These are phyloP conservation scores for Astrothelium subdiscretum DNA, from an alignment of 495 filamentous ascomycete species.

Conservation along the genomic window DNA sequence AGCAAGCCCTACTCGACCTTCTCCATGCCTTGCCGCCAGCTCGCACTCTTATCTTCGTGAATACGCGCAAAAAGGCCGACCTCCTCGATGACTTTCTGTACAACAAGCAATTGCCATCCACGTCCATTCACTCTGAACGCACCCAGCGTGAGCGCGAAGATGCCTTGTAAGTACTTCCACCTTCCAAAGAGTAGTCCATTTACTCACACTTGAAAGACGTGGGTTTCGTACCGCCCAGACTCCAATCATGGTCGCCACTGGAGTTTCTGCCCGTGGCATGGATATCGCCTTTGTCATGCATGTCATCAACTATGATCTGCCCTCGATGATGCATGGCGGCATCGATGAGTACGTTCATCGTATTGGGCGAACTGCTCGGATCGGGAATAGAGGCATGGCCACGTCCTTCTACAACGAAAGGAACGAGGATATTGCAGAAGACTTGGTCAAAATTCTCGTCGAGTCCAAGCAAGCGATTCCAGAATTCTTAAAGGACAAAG, in stretches of 20 bases:
- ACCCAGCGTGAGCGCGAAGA: slow-evolving; percentile 91
- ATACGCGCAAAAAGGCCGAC: slow-evolving; percentile 62
- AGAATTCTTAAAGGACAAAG: slow-evolving; percentile 60
- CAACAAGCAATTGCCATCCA: slow-evolving; percentile 64
- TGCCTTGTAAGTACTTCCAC: slow-evolving; percentile 53
- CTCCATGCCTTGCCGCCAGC: slow-evolving; percentile 53
- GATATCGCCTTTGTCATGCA: slow-evolving; percentile 76
- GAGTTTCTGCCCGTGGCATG: slow-evolving; percentile 77
- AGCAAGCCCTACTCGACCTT: slow-evolving; percentile 58
- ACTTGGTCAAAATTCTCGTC: slow-evolving; percentile 66
- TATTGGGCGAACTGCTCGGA: slow-evolving; percentile 91
- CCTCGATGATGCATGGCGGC: slow-evolving; percentile 56
- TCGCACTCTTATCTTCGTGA: slow-evolving; percentile 89
- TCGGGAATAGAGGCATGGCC: slow-evolving; percentile 76
- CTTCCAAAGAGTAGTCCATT: background rate
- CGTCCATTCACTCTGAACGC: slow-evolving; percentile 76
- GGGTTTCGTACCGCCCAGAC: slow-evolving; percentile 61
- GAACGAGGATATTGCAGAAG: slow-evolving; percentile 38
- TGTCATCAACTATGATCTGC: slow-evolving; percentile 88
- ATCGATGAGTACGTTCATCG: slow-evolving; percentile 91
- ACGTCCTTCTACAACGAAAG: slow-evolving; percentile 76
- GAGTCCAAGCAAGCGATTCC: slow-evolving; percentile 70
- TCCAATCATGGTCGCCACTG: slow-evolving; percentile 77
- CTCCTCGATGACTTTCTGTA: slow-evolving; percentile 78
- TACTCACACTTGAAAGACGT: slow-evolving; percentile 38